Base-by-base conservation (phyloP, 75 land plant genomes). In the Sequoia sempervirens region DNA sequence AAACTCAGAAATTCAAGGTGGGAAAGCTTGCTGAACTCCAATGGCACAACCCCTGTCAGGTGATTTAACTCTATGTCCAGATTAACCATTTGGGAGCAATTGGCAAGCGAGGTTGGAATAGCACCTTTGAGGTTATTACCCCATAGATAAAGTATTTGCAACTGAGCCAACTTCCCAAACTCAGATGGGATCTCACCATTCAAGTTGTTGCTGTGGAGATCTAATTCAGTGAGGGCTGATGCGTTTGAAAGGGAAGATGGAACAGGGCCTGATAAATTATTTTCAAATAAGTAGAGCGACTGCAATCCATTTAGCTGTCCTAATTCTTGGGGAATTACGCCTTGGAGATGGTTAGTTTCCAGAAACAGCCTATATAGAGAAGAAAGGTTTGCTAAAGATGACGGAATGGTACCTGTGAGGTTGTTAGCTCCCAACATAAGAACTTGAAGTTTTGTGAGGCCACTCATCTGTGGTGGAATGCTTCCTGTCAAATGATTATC, bases 371-470 rank as follows among this genome's bases (percentile, higher is more conserved):
- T 83, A 10, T 85, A 1, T 5, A 91, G 85, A 18, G 81, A 80
- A 1, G 74, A 46, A 38, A 88, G 81, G 38, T 87, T 66, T 4
- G 90, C 90, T 4, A 91, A 64, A 26, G 38, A 50, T 1, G 82
- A 56, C 4, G 90, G 90, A 34, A 88, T 86, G 26, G 52, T 84
- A 53, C 90, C 92, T 15, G 84, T 82, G 26, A 90, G 87, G 40
- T 18, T 38, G 80, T 90, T 90, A 41, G 84, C 28, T 5, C 87
- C 37, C 32, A 91, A 83, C n/a, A 75, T 73, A 46, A 91, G 83
- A 37, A 84, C 81, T 78, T 79, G 23, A 1, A 89, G 76, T 2
- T 54, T 72, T 28, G 34, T 53, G 30, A 84, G 75, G 4, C 82
- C 43, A 41, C 86, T 69, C 2, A 89, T 8, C 32, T 88, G 69